phyloP scores from a whole-genome alignment of 192 early-diverging fungal species.

The Podila minutissima region DNA sequence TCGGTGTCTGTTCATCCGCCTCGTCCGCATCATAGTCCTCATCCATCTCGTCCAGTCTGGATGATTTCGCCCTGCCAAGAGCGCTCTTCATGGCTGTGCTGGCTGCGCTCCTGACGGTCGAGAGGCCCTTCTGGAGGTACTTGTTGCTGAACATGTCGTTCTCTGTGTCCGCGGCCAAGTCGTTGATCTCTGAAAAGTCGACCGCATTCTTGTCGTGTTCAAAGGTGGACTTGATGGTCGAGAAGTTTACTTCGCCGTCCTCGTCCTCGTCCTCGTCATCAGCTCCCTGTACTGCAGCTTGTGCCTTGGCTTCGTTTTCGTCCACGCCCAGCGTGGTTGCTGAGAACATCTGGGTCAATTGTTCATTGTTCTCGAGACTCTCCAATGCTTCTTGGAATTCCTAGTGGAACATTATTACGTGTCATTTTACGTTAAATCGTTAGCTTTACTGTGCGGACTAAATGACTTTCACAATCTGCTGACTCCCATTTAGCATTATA shows the following conservation, averaged over 20 bases:
- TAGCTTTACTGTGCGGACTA: too few species aligned
- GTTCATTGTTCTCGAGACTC: slow-evolving; percentile 59
- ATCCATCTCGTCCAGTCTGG: slow-evolving; percentile 66
- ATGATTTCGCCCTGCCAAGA: slow-evolving; percentile 20
- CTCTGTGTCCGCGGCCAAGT: slow-evolving; percentile 74
- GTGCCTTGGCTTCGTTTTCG: slow-evolving; percentile 51
- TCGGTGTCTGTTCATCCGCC: slow-evolving; percentile 10
- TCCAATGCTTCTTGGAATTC: slow-evolving; percentile 64
- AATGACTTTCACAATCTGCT: too few species aligned
- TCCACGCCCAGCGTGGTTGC: slow-evolving; percentile 63
- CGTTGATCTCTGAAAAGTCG: slow-evolving; percentile 87
- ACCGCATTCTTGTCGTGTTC: slow-evolving; percentile 76
- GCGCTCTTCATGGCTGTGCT: slow-evolving; percentile 43
- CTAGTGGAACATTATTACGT: slow-evolving; percentile 31
- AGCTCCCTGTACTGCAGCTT: slow-evolving; percentile 55
- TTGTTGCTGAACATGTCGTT: slow-evolving; percentile 57
- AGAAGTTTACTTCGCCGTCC: slow-evolving; percentile 45
- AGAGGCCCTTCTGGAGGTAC: slow-evolving; percentile 56
- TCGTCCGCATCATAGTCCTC: slow-evolving; percentile 57
- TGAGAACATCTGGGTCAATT: slow-evolving; percentile 60
- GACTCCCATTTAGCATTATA: too few species aligned
- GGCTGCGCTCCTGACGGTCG: slow-evolving; percentile 33
- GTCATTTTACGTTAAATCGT: too few species aligned
- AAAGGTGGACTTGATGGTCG: slow-evolving; percentile 52
- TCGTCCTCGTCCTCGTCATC: slow-evolving; percentile 56